Conservation (phyloP, 495 filamentous ascomycete species). For the Penicillium argentinense region DNA sequence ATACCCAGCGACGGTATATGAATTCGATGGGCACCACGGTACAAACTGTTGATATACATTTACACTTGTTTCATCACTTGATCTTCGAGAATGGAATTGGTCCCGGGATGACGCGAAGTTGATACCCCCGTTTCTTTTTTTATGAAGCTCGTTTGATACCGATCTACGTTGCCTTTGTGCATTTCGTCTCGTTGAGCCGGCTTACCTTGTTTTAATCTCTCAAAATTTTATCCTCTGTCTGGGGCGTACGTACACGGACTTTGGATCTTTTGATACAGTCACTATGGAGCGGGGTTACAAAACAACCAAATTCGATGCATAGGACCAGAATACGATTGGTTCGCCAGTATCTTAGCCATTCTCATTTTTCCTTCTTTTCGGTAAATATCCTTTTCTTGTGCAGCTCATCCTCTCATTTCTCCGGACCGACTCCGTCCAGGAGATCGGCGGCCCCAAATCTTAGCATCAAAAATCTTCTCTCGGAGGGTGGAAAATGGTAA, state of each 20-base stretch:
- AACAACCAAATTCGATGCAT: conserved; percentile 14
- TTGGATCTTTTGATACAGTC: conserved; percentile 15
- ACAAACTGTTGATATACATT: conserved; percentile 16
- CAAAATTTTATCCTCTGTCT: background rate
- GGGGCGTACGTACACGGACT: conserved; percentile 18
- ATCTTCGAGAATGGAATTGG: no score
- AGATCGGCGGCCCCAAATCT: no score
- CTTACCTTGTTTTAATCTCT: conserved; percentile 3
- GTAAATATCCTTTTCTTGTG: background rate
- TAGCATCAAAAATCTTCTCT: no score
- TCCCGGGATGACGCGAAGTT: conserved; percentile 39
- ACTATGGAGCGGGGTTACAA: conserved; percentile 12
- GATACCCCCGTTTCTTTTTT: conserved; percentile 35
- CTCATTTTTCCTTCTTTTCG: background rate
- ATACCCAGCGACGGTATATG: conserved; percentile 26
- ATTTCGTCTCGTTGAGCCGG: conserved; percentile 16
- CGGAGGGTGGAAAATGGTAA: no score
- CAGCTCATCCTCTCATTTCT: no score
- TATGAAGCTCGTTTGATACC: conserved; percentile 6
- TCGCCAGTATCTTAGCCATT: conserved; percentile 2
- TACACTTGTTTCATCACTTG: conserved; percentile 6
- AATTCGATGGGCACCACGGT: conserved; percentile 16
- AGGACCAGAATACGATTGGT: conserved; percentile 21
- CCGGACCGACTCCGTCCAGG: no score
- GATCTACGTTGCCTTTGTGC: conserved; percentile 13